Evolutionary conservation across 257 asterid species (phyloP).

Genomic region (Henckelia pumila): DNA sequence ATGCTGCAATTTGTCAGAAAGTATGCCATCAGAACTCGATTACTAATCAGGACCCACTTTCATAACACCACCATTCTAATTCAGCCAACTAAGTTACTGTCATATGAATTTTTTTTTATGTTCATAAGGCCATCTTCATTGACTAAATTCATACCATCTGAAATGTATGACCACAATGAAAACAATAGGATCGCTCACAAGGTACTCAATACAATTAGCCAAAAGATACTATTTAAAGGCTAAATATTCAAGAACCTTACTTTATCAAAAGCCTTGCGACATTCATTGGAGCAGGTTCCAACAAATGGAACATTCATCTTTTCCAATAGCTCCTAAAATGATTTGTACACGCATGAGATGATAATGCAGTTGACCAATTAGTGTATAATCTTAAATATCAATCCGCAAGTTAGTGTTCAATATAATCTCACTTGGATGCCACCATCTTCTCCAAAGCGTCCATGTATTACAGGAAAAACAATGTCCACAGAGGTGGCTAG

Average conservation of each 20-base stretch:
- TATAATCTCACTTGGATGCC: slow-evolving; percentile 74
- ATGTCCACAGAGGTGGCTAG: slow-evolving; percentile 75
- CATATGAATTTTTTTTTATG: neutral
- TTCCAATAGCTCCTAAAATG: slow-evolving; percentile 67
- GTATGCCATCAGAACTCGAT: slow-evolving; percentile 22
- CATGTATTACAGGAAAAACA: slow-evolving; percentile 90
- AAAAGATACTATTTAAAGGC: neutral
- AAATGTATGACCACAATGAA: neutral
- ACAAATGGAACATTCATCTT: slow-evolving; percentile 64
- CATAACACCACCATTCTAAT: slow-evolving; percentile 3
- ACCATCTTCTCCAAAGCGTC: slow-evolving; percentile 94
- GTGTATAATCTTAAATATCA: neutral
- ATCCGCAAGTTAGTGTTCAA: slow-evolving; percentile 11
- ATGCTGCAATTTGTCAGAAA: slow-evolving; percentile 44
- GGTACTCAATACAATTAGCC: neutral
- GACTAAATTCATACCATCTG: slow-evolving; percentile 1
- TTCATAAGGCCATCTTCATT: neutral
- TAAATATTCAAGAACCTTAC: slow-evolving; percentile 37
- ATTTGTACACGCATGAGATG: slow-evolving; percentile 12
- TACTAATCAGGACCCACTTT: slow-evolving; percentile 13
- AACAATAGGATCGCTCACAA: too few relatives aligned
- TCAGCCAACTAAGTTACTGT: slow-evolving; percentile 5
- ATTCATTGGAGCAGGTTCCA: slow-evolving; percentile 66
- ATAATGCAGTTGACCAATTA: slow-evolving; percentile 3
- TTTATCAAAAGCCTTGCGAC: slow-evolving; percentile 79